Evolutionary conservation across 2,329 filamentous ascomycete species (phyloP).

Genomic region (Ophiostoma piceae): DNA sequence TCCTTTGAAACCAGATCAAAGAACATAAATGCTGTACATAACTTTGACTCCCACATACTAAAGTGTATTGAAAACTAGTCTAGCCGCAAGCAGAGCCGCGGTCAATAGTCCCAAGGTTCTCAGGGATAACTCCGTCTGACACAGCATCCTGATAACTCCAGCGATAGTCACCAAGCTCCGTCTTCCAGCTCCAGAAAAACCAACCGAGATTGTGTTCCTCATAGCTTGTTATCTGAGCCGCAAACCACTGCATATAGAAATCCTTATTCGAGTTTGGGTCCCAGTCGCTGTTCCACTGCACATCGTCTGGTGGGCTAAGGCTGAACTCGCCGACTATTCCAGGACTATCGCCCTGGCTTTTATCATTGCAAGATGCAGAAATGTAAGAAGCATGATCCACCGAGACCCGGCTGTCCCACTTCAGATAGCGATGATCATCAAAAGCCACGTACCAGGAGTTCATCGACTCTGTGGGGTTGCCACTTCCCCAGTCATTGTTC

Average conservation of each 20-base stretch:
- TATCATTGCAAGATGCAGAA: conserved; percentile 44
- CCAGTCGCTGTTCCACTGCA: conserved; percentile 44
- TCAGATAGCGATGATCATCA: conserved; percentile 56
- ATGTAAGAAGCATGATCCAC: conserved; percentile 48
- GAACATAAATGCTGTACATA: too few species aligned
- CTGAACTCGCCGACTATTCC: conserved; percentile 57
- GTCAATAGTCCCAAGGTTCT: neutral
- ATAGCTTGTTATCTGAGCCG: conserved; percentile 34
- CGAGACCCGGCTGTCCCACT: conserved; percentile 41
- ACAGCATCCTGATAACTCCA: conserved; percentile 33
- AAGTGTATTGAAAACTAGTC: too few species aligned
- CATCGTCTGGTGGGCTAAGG: conserved; percentile 45
- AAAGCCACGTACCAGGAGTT: conserved; percentile 44
- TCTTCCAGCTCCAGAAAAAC: conserved; percentile 54
- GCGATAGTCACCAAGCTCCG: conserved; percentile 37
- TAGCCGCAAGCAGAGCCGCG: neutral
- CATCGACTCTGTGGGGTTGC: conserved; percentile 46
- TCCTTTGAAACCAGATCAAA: too few species aligned
- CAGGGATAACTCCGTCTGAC: conserved; percentile 22
- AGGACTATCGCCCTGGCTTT: conserved; percentile 41
- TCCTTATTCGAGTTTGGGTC: conserved; percentile 36
- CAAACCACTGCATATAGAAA: conserved; percentile 54
- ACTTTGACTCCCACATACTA: too few species aligned
- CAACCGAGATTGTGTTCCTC: conserved; percentile 44
- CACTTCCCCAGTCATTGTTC: conserved; percentile 51